Evolutionary conservation across 352 stramenopile genomes (phyloP).

Genomic region (Phytophthora pini): DNA sequence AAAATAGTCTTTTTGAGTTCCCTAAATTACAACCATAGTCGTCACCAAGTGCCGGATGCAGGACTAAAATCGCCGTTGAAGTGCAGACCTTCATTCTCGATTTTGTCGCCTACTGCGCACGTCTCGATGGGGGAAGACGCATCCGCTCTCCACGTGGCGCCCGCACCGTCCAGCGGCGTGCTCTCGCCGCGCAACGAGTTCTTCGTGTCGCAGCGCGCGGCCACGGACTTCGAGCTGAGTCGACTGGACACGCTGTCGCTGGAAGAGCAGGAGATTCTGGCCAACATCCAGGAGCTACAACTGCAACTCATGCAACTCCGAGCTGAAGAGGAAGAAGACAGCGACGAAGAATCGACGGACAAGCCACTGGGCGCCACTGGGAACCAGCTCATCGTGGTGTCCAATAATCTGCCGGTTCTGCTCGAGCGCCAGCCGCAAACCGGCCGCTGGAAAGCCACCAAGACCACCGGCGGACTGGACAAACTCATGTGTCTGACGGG

Average conservation of each 20-base stretch:
- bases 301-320: conserved; percentile 84
- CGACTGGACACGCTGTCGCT: conserved; percentile 77
- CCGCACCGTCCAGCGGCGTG: conserved; percentile 24
- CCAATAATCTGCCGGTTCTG: conserved; percentile 86
- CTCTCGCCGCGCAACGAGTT: conserved; percentile 79
- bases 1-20: conserved; percentile 12
- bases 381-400: conserved; percentile 86
- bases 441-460: conserved; percentile 83
- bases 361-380: conserved; percentile 13
- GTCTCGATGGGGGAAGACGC: conserved; percentile 33
- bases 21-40: conserved; percentile 17
- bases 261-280: conserved; percentile 89
- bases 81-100: conserved; percentile 27
- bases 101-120: conserved; percentile 12
- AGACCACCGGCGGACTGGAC: conserved; percentile 86
- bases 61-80: conserved; percentile 27
- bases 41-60: conserved; percentile 6
- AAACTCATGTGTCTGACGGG: conserved; percentile 85
- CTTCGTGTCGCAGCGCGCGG: conserved; percentile 73
- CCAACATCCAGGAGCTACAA: conserved; percentile 91
- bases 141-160: conserved; percentile 26
- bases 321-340: conserved; percentile 67
- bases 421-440: conserved; percentile 77
- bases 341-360: conserved; percentile 55
- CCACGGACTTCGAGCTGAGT: conserved; percentile 70